These are phyloP conservation scores for Linum trigynum DNA, from an alignment of 345 rosid genomes.

Conservation along the genomic window DNA sequence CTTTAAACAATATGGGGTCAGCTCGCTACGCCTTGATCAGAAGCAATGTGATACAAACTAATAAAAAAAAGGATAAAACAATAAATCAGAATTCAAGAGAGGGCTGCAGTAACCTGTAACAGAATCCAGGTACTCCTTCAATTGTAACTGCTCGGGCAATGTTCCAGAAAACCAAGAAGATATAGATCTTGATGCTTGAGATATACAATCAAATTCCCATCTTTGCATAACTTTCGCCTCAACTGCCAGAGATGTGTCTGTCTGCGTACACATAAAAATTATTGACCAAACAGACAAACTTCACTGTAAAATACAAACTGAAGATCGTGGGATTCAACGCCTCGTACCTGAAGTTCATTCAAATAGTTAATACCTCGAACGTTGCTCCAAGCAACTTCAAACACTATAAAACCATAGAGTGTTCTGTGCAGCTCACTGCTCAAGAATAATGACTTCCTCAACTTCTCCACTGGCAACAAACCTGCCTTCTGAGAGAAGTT, in stretches of 20 bases:
- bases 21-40: neutral
- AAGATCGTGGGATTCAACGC: slow-evolving; percentile 8
- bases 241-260: slow-evolving; percentile 84
- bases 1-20: neutral
- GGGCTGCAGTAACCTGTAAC: slow-evolving; percentile 36
- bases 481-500: slow-evolving; percentile 44
- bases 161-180: slow-evolving; percentile 85
- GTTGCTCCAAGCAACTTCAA: slow-evolving; percentile 71
- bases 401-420: slow-evolving; percentile 82
- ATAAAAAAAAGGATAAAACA: neutral
- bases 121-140: slow-evolving; percentile 50
- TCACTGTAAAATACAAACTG: slow-evolving; percentile 1
- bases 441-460: slow-evolving; percentile 45
- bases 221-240: slow-evolving; percentile 85
- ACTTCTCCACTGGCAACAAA: slow-evolving; percentile 62
- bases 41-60: neutral
- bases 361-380: slow-evolving; percentile 86
- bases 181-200: slow-evolving; percentile 56
- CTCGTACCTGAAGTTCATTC: slow-evolving; percentile 83
- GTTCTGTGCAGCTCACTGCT: slow-evolving; percentile 66
- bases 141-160: slow-evolving; percentile 32
- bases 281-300: slow-evolving; percentile 15
- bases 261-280: slow-evolving; percentile 39
- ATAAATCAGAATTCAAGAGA: slow-evolving; percentile 5
- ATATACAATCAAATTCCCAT: slow-evolving; percentile 94